Conservation (phyloP, 208 protist species). For the Lotmaria passim region DNA sequence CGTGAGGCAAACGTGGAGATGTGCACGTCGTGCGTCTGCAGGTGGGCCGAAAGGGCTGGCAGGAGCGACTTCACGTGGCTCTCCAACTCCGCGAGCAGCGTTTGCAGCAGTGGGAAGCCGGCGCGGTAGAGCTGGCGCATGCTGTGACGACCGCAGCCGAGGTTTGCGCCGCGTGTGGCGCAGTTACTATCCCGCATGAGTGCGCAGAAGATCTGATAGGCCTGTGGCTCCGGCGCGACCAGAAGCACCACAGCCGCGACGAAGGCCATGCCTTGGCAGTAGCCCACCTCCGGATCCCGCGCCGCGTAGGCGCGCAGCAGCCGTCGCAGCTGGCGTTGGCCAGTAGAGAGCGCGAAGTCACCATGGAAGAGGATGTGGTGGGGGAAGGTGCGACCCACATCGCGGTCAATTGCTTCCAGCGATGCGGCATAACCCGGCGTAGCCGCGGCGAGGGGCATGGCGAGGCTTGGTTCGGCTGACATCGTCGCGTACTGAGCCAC, state of each 20-base stretch:
- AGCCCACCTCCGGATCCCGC: slow-evolving; percentile 66
- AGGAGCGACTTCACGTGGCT: slow-evolving; percentile 38
- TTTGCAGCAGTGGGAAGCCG: slow-evolving; percentile 52
- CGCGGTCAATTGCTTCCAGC: slow-evolving; percentile 47
- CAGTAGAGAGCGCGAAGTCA: slow-evolving; percentile 6
- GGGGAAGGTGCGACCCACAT: slow-evolving; percentile 67
- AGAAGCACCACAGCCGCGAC: slow-evolving; percentile 55
- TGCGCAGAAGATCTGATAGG: slow-evolving; percentile 39
- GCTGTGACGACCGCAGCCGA: slow-evolving; percentile 6
- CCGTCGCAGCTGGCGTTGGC: slow-evolving; percentile 50
- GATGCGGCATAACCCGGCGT: slow-evolving; percentile 7
- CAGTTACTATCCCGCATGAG: slow-evolving; percentile 33
- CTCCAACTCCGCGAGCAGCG: slow-evolving; percentile 34
- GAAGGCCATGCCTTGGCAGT: slow-evolving; percentile 86
- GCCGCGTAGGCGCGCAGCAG: slow-evolving; percentile 51
- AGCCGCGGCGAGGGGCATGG: no score
- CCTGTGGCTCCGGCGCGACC: slow-evolving; percentile 52
- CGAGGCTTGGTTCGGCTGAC: neutral
- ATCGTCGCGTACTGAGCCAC: slow-evolving; percentile 18
- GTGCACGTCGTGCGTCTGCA: slow-evolving; percentile 33
- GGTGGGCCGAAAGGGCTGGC: slow-evolving; percentile 48
- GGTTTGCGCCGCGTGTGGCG: neutral
- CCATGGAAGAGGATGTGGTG: slow-evolving; percentile 57
- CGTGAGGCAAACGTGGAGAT: slow-evolving; percentile 53
- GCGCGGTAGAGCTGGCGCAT: slow-evolving; percentile 61